Evolutionary conservation across 2,329 filamentous ascomycete species (phyloP).

Genomic region (Fonsecaea monophora): DNA sequence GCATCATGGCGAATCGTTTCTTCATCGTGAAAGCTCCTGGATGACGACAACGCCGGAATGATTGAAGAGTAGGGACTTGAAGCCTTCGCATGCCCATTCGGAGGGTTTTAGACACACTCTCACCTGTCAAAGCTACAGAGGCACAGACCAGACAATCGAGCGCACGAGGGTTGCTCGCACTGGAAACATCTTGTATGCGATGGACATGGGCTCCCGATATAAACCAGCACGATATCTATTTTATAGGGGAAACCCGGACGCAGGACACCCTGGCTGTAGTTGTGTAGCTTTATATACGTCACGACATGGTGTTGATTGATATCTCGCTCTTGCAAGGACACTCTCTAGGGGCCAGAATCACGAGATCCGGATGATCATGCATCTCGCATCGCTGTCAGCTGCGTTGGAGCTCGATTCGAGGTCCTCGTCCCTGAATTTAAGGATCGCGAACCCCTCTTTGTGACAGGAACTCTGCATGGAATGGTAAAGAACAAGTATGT

Average conservation of each 20-base stretch:
- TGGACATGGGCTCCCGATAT: not conserved
- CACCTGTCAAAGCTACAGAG: not conserved
- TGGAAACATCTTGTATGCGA: not conserved
- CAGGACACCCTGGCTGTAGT: not conserved
- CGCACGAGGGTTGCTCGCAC: too few relatives aligned
- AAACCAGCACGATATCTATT: not conserved
- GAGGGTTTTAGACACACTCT: not conserved
- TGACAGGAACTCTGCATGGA: not conserved
- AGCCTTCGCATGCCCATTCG: conserved; percentile 9
- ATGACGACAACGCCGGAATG: conserved; percentile 2
- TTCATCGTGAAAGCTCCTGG: not conserved
- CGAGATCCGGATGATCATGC: not conserved
- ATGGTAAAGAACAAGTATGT: conserved; percentile 5
- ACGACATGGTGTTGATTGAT: conserved; percentile 7
- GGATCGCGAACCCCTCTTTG: conserved; percentile 5
- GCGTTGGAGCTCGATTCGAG: conserved; percentile 6
- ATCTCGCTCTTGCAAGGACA: conserved; percentile 1
- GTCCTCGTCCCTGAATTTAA: conserved; percentile 9
- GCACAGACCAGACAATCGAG: not conserved
- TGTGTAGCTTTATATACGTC: conserved; percentile 2
- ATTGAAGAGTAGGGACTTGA: conserved; percentile 3
- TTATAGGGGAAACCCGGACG: not conserved
- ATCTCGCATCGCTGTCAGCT: conserved; percentile 12
- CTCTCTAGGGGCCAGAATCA: not conserved
- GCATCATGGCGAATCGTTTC: not conserved